Base-by-base conservation (phyloP, 164 flowering plant species). In the grape (Vitis vinifera) region DNA sequence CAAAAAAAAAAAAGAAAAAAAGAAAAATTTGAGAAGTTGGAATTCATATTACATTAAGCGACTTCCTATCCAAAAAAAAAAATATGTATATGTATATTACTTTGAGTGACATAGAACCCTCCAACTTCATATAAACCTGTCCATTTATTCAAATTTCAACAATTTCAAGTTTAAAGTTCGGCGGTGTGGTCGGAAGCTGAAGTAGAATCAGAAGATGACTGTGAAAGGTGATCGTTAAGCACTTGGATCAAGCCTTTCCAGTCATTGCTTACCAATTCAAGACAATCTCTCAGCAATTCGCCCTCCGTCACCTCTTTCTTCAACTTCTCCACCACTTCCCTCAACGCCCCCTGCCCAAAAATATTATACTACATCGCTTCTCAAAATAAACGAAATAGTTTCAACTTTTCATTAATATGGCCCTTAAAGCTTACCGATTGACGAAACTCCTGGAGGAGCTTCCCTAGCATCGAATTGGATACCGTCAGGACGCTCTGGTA, bases 241-340 rank as follows among this genome's bases (percentile, higher is more conserved):
- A 87, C 72, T 62, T 81, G 85, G 56, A 86, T 13, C 73, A 89
- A 11, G 1, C 86, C 91, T 66, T 82, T 82, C 76, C 88, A 70
- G 63, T 91, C 97, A 66, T 68, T 75, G 48, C 74, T 73, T 37
- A 91, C 88, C 71, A 91, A 47, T 72, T 91, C 90, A 63, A 89
- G 79, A 64, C 92, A 86, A 65, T 89, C 93, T 76, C 66, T 79
- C 56, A 91, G 53, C 31, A 91, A 70, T 1, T 59, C 87, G 15
- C 92, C 93, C 4, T 86, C 89, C 70, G 81, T 73, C 56, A 86
- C 80, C 72, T 91, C 93, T 56, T 6, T 72, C 72, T 83, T 82
- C 76, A 89, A 66, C 16, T 69, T 73, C 80, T 80, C 78, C 76
- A 87, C 82, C 67, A 78, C 37, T 61, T 87, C 87, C 74, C 88